Evolutionary conservation across 2,329 filamentous ascomycete genomes (phyloP).

Genomic region (Sarocladiaceae sp.): DNA sequence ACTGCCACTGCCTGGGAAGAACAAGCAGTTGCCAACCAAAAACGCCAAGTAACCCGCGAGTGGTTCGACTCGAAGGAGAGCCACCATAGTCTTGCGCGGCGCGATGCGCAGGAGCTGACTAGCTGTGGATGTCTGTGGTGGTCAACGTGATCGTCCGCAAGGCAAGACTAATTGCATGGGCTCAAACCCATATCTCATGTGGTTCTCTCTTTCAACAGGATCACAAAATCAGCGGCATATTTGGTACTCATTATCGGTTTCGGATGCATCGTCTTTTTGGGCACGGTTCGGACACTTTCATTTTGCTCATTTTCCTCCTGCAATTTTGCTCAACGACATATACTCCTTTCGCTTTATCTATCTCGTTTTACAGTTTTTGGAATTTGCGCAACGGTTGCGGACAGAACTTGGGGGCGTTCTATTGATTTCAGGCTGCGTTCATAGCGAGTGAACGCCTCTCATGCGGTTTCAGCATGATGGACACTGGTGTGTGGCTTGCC

Average conservation of each 20-base stretch:
- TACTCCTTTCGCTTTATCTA: no score
- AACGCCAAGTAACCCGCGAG: constrained; percentile 14
- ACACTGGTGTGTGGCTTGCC: no score
- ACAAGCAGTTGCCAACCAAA: constrained; percentile 6
- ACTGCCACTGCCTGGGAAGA: not conserved
- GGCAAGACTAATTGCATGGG: no score
- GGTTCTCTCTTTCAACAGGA: no score
- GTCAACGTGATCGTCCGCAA: constrained; percentile 28
- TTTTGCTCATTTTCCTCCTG: not conserved
- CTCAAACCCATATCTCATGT: not conserved
- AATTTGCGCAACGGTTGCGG: no score
- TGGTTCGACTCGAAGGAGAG: not conserved
- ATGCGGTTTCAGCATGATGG: no score
- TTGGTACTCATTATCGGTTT: not conserved
- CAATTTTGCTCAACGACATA: not conserved
- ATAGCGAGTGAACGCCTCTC: no score
- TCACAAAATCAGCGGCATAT: not conserved
- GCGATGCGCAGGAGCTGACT: constrained; percentile 32
- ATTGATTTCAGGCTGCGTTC: no score
- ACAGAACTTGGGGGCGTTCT: no score
- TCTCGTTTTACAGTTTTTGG: no score
- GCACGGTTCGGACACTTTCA: not conserved
- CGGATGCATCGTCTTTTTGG: not conserved
- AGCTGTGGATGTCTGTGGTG: constrained; percentile 53
- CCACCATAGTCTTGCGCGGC: not conserved